Evolutionary conservation across 2,329 filamentous ascomycete genomes (phyloP), one percentile per base, ranked within the genome.

Genomic region (Alternaria sp.): DNA sequence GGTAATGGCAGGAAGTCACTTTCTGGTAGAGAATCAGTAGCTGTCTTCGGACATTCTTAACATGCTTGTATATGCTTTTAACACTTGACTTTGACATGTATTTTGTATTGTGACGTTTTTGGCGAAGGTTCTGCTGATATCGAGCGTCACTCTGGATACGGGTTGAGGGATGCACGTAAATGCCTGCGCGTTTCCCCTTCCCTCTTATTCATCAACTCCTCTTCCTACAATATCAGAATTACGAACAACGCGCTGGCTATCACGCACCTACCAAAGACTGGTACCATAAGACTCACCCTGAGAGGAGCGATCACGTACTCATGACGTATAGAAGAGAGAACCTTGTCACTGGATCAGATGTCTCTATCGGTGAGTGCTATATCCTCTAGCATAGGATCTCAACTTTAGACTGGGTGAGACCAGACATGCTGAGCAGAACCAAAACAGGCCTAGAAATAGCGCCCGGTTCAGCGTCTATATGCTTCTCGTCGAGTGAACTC

Each of bases 1-100:
- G 55, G 50, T 65, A 65, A 63, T 67, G 52, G 55, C 43, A 43
- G 58, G 64, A 60, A 52, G 54, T 28, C 10, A n/a, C 18, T 16
- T 43, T 43, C 20, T 25, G 20, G 20, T 25, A 51, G 20, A 30
- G 20, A 28, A 18, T 25, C 20, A 22, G 28, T 49, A 52, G 43
- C 25, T 36, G 50, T 54, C 49, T 51, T 57, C 3, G 44, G 38
- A 51, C 34, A 40, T 59, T 45, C n/a, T 50, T 50, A 59, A 51
- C 50, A 25, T 52, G 41, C 38, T 45, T 59, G 55, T 62, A 59
- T 40, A 62, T 62, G 27, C 20, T 45, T 55, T 49, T 30, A 12
- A 5, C 30, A 54, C 27, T 3, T 54, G 12, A 9, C 22, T 10
- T 12, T 43, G 40, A 22, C 10, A 12, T 52, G 36, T 41, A 1